Evolutionary conservation across 768 basidiomycete species (phyloP).

Genomic region (Mycena belliarum): DNA sequence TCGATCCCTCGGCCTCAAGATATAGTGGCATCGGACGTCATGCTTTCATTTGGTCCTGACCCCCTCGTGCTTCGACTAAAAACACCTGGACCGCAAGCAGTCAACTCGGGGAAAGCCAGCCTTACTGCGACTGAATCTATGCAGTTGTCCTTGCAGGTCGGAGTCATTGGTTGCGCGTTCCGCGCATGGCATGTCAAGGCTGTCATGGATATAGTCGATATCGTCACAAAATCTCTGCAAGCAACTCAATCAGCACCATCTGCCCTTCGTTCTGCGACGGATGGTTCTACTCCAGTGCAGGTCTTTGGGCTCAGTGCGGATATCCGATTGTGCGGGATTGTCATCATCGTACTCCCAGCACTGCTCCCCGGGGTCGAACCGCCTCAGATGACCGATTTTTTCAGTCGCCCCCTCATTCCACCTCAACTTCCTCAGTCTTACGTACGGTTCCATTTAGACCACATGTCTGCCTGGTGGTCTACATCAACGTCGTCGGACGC

Average conservation of each 20-base stretch:
- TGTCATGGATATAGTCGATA: constrained; percentile 44
- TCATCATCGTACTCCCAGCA: constrained; percentile 48
- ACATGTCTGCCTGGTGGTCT: constrained; percentile 31
- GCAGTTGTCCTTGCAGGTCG: constrained; percentile 44
- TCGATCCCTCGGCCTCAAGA: constrained; percentile 27
- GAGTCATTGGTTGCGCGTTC: constrained; percentile 56
- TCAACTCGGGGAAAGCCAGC: constrained; percentile 1
- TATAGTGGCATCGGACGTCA: constrained; percentile 30
- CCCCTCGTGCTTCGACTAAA: constrained; percentile 59
- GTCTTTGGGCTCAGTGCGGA: constrained; percentile 33
- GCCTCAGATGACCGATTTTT: constrained; percentile 40
- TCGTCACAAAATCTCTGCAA: constrained; percentile 25
- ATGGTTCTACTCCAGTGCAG: constrained; percentile 22
- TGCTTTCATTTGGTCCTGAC: constrained; percentile 65
- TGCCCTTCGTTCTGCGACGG: constrained; percentile 10
- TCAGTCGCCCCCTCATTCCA: constrained; percentile 59
- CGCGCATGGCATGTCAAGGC: constrained; percentile 57
- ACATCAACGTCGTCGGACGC: constrained; percentile 20
- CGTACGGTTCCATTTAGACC: constrained; percentile 54
- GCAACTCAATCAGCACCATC: constrained; percentile 19
- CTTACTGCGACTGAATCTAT: constrained; percentile 33
- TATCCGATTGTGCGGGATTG: constrained; percentile 44
- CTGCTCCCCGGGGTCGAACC: constrained; percentile 17
- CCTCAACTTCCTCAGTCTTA: constrained; percentile 51
- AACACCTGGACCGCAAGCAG: constrained; percentile 32